phyloP scores from a whole-genome alignment of 73 alveolate species.

The Paraurostyla sp. region DNA sequence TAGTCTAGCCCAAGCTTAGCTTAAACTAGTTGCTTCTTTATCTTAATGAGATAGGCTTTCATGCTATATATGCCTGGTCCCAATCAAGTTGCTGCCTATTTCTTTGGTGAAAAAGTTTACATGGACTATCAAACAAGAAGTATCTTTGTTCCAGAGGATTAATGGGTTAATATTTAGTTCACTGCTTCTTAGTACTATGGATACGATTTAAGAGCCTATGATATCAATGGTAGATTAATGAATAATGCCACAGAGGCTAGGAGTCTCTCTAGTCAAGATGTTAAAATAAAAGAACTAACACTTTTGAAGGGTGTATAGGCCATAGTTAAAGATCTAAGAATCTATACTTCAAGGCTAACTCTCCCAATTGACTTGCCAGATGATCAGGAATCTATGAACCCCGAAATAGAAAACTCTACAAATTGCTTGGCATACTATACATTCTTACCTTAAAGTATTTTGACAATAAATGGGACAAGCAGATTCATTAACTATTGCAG shows the following conservation, averaged over 20 bases:
- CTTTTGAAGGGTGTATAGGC: neutral
- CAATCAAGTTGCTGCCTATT: constrained; percentile 11
- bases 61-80: constrained; percentile 51
- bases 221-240: constrained; percentile 5
- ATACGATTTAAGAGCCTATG: constrained; percentile 36
- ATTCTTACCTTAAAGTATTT: no score
- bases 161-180: constrained; percentile 39
- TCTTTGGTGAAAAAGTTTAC: neutral
- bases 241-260: neutral
- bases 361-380: constrained; percentile 3
- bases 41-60: neutral
- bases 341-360: neutral
- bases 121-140: neutral
- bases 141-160: neutral
- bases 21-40: neutral
- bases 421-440: no score
- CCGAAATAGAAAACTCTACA: no score
- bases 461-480: no score
- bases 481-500: no score
- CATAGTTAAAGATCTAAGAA: neutral
- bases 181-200: constrained; percentile 2
- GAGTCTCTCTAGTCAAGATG: neutral
- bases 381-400: no score
- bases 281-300: neutral
- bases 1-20: constrained; percentile 24